Evolutionary conservation across 805 yeast genomes (phyloP).

Genomic region (Candida tammaniensis): DNA sequence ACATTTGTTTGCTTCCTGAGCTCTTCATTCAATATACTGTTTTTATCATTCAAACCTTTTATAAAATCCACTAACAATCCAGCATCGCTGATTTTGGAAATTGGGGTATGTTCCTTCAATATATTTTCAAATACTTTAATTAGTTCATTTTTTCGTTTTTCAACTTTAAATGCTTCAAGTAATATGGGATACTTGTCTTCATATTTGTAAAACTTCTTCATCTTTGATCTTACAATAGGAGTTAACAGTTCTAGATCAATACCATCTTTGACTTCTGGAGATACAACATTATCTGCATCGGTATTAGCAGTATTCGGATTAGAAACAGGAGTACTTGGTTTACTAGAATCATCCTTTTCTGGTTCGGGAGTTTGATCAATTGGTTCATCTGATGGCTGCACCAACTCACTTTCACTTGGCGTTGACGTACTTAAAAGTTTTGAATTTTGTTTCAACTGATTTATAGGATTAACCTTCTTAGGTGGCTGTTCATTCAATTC

Average conservation of each 20-base stretch:
- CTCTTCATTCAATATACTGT: slow-evolving; percentile 61
- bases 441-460: slow-evolving; percentile 31
- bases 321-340: not conserved
- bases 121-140: slow-evolving; percentile 64
- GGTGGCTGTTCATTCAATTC: slow-evolving; percentile 26
- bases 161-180: slow-evolving; percentile 80
- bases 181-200: slow-evolving; percentile 88
- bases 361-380: slow-evolving; percentile 10
- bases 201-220: slow-evolving; percentile 77
- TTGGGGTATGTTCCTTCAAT: slow-evolving; percentile 77
- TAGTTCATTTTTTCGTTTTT: slow-evolving; percentile 63
- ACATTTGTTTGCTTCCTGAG: slow-evolving; percentile 47
- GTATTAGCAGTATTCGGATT: not conserved
- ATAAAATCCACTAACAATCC: slow-evolving; percentile 69
- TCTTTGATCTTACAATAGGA: slow-evolving; percentile 54
- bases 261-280: slow-evolving; percentile 13
- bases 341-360: not conserved
- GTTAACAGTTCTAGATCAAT: slow-evolving; percentile 47
- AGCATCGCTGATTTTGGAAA: slow-evolving; percentile 69
- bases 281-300: no score
- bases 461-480: slow-evolving; percentile 20
- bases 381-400: slow-evolving; percentile 46
- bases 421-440: slow-evolving; percentile 40
- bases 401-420: slow-evolving; percentile 45
- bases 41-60: slow-evolving; percentile 57